Percentiles rank a stretch among this genome's conserved stretches.
These are phyloP conservation scores for Teratosphaeria destructans DNA, from an alignment of 2,329 filamentous ascomycete genomes.

Conservation along the genomic window DNA sequence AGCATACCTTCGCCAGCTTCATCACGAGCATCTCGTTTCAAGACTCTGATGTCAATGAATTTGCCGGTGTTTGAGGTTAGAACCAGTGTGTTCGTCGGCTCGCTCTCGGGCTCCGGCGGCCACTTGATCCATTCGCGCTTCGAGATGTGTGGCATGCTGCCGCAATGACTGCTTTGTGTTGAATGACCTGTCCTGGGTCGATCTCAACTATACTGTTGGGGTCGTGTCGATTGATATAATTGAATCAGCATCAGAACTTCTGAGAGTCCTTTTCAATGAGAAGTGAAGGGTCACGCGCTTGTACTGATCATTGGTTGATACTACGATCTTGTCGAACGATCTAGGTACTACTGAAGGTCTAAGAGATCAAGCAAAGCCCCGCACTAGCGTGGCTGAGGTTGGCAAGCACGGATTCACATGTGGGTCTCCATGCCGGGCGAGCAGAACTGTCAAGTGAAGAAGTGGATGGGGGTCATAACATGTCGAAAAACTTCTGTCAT, in stretches of 20 bases:
- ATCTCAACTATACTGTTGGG: neutral
- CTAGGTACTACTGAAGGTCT: neutral
- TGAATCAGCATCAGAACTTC: neutral
- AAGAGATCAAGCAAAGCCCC: neutral
- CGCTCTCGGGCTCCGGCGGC: slow-evolving; percentile 41
- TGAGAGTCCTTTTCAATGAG: neutral
- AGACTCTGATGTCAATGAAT: slow-evolving; percentile 54
- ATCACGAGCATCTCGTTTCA: slow-evolving; percentile 15
- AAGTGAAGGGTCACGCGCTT: neutral
- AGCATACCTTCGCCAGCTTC: neutral
- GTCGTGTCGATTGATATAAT: neutral
- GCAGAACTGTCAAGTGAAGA: too few species aligned
- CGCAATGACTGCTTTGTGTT: neutral
- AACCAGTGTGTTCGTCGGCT: slow-evolving; percentile 56
- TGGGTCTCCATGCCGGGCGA: neutral
- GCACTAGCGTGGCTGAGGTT: neutral
- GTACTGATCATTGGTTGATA: neutral
- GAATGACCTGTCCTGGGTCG: neutral
- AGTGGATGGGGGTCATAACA: too few species aligned
- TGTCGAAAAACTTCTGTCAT: too few species aligned
- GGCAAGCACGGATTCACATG: neutral
- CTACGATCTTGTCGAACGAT: neutral
- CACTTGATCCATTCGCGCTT: slow-evolving; percentile 50
- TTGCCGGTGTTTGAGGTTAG: slow-evolving; percentile 47
- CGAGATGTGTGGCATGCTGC: slow-evolving; percentile 39